Conservation (phyloP, 1,284 basidiomycete genomes). For the Afroboletus lepidellus region DNA sequence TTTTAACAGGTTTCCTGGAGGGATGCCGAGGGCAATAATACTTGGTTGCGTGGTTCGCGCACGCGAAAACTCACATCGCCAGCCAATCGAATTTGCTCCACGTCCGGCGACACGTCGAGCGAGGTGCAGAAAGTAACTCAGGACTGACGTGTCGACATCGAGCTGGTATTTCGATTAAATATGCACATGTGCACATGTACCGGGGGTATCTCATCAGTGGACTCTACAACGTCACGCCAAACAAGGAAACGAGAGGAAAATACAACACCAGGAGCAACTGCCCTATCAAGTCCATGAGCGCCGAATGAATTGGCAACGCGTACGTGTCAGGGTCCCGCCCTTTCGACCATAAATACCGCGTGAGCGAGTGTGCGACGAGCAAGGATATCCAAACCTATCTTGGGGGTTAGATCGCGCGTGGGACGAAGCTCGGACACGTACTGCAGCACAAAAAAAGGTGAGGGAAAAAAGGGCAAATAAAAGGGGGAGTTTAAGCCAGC, state of each 20-base stretch:
- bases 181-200: no score
- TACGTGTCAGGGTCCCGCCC: slow-evolving; percentile 92
- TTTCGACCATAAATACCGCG: slow-evolving; percentile 79
- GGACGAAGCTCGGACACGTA: slow-evolving; percentile 39
- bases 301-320: slow-evolving; percentile 88
- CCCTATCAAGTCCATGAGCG: slow-evolving; percentile 88
- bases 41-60: no score
- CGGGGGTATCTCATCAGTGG: not conserved
- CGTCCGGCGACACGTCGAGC: no score
- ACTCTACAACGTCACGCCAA: slow-evolving; percentile 32
- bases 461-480: slow-evolving; percentile 66
- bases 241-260: slow-evolving; percentile 58
- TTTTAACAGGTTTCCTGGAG: no score
- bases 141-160: no score
- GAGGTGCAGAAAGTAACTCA: no score
- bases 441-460: slow-evolving; percentile 71
- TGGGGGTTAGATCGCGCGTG: not conserved
- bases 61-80: no score
- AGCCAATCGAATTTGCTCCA: no score
- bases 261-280: slow-evolving; percentile 79
- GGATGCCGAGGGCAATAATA: no score
- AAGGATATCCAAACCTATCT: slow-evolving; percentile 70
- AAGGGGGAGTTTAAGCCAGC: slow-evolving; percentile 74
- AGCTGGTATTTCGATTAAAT: no score
- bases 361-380: slow-evolving; percentile 58